Base-by-base conservation (phyloP, 2,329 filamentous ascomycete species). In the Lanzia echinophila region DNA sequence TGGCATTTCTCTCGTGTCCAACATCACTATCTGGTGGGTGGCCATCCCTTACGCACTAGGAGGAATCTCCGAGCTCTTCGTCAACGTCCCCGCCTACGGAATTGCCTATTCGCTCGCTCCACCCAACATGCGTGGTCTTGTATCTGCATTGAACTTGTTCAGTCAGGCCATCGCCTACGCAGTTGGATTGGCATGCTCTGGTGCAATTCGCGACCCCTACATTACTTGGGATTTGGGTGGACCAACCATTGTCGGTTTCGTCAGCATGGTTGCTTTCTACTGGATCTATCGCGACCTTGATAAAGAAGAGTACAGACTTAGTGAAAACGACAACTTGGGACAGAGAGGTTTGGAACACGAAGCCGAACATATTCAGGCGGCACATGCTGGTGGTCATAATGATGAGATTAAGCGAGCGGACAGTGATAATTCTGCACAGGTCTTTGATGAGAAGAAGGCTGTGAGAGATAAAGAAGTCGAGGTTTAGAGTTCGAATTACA, bases 11-110 rank as follows among this genome's bases (percentile, higher is more conserved):
- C 57, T 60, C 10, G 59, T 65, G 19, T 58, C 63, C 12, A 46
- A 49, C 19, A 75, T 80, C 53, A 77, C 72, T 41, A 75, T 78
- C 44, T 80, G 84, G 71, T 83, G 76, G 67, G 73, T 84, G 62
- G 78, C 75, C 1, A 70, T 82, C 6, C 71, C 74, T 6, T 80
- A 76, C 58, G 76, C 81, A 6, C 65, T 72, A 0, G 66, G 70
- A 6, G 76, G 81, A 33, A 70, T 86, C 42, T 71, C 72, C 3
- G 72, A 74, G 50, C 71, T 87, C 19, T 76, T 77, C 60, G 67
- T 76, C 62, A 76, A 76, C 63, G 75, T 77, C 2, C 73, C 74
- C 1, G 76, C 75, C 2, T 78, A 74, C 63, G 75, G 73, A 56
- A 74, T 79, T 55, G 76, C 77, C 1, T 79, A 78, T 64, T 73